Percentiles rank a stretch among this genome's conserved stretches.
phyloP scores from a whole-genome alignment of 2,329 filamentous ascomycete species.

The Aspergillus fumigatus region DNA sequence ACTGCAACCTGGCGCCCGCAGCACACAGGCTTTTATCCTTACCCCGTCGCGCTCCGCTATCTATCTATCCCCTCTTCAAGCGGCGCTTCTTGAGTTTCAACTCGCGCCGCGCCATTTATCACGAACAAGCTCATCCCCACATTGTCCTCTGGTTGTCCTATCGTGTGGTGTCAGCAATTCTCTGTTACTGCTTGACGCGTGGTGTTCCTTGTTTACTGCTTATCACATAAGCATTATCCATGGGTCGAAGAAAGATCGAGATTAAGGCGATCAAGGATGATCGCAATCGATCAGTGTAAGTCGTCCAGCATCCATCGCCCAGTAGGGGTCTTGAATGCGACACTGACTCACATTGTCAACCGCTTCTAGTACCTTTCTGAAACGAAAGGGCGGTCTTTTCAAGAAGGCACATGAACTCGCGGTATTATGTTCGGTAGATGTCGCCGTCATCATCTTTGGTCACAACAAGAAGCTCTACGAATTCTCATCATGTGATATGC shows the following conservation, averaged over 20 bases:
- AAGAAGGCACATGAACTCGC: slow-evolving; percentile 99
- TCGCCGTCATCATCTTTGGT: slow-evolving; percentile 97
- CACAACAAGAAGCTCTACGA: slow-evolving; percentile 99
- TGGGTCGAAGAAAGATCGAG: slow-evolving; percentile 99
- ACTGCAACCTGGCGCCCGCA: neutral
- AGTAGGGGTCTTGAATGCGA: neutral
- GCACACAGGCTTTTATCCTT: slow-evolving; percentile 4
- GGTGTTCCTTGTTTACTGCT: neutral
- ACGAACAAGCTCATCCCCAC: slow-evolving; percentile 4
- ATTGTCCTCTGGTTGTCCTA: slow-evolving; percentile 3
- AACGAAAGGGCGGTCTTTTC: slow-evolving; percentile 97
- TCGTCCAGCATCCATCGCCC: slow-evolving; percentile 14
- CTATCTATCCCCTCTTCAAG: slow-evolving; percentile 1
- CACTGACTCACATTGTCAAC: slow-evolving; percentile 4
- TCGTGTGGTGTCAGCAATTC: slow-evolving; percentile 7
- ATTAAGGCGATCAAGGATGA: slow-evolving; percentile 99
- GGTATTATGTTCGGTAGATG: slow-evolving; percentile 95
- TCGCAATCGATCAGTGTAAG: slow-evolving; percentile 94
- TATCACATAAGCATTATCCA: slow-evolving; percentile 36
- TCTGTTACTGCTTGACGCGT: slow-evolving; percentile 9
- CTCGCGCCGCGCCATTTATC: slow-evolving; percentile 9
- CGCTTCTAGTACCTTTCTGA: slow-evolving; percentile 76
- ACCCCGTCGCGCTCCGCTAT: slow-evolving; percentile 9
- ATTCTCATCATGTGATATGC: slow-evolving; percentile 92
- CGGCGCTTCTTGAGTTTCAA: slow-evolving; percentile 9